Conservation (phyloP, 176 grass and related monocot species). For the Chloris gayana region DNA sequence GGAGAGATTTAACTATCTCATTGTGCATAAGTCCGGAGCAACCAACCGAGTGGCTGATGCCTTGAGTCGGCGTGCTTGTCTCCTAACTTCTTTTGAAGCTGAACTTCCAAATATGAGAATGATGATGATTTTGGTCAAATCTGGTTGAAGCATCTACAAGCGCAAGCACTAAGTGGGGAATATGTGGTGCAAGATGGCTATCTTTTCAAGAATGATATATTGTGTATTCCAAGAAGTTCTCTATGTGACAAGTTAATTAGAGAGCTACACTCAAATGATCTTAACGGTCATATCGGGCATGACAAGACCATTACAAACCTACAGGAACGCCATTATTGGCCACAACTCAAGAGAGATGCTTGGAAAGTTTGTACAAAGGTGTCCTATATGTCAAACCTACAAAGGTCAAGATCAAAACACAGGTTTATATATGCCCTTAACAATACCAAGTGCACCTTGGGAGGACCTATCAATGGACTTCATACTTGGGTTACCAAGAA, state of each 20-base stretch:
- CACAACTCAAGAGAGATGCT: constrained; percentile 22
- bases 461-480: constrained; percentile 7
- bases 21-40: constrained; percentile 9
- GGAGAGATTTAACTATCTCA: constrained; percentile 7
- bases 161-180: background rate
- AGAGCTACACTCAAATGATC: too few relatives aligned
- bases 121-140: background rate
- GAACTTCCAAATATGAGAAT: constrained; percentile 22
- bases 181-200: constrained; percentile 15
- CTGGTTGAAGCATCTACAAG: background rate
- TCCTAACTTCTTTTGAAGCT: background rate
- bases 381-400: background rate
- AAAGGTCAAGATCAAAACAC: constrained; percentile 1
- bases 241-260: background rate
- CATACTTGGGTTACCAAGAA: background rate
- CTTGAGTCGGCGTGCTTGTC: background rate
- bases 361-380: background rate
- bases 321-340: background rate
- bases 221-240: constrained; percentile 14
- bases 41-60: background rate
- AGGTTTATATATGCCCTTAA: background rate
- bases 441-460: background rate
- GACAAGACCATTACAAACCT: background rate
- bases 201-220: background rate
- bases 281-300: background rate